Evolutionary conservation across 331 rosid species (phyloP).

Genomic region (Arachis monticola): DNA sequence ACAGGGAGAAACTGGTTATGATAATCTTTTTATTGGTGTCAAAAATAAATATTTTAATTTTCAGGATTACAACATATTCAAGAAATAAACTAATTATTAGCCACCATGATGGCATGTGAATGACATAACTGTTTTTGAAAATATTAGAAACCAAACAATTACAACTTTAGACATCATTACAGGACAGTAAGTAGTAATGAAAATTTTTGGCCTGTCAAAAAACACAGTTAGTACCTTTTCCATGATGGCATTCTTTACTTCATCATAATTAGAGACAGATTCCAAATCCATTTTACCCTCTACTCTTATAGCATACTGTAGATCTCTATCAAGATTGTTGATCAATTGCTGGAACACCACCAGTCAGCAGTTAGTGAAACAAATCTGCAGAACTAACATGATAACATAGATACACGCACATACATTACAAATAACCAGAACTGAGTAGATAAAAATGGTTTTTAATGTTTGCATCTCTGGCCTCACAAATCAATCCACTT

Average conservation of each 20-base stretch:
- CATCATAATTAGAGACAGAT: conserved; percentile 79
- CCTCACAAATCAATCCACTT: not conserved
- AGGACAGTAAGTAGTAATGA: conserved; percentile 20
- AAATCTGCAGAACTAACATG: conserved; percentile 25
- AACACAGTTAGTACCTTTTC: conserved; percentile 74
- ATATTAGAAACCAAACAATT: conserved; percentile 21
- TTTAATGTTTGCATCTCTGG: not conserved
- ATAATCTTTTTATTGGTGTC: conserved; percentile 19
- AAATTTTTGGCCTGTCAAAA: conserved; percentile 28
- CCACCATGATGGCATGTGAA: not conserved
- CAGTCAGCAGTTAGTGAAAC: conserved; percentile 42
- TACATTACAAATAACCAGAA: conserved; percentile 17
- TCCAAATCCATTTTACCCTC: conserved; percentile 96
- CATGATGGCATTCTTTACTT: conserved; percentile 80
- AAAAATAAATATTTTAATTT: conserved; percentile 28
- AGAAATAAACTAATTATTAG: conserved; percentile 1
- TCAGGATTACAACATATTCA: conserved; percentile 26
- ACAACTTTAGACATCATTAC: conserved; percentile 22
- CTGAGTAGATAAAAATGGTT: not conserved
- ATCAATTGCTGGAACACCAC: conserved; percentile 76
- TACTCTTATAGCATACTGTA: conserved; percentile 89
- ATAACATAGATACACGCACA: not conserved
- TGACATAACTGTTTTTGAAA: not conserved
- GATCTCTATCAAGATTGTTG: conserved; percentile 90
- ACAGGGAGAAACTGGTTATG: conserved; percentile 35